Percentiles rank a stretch among this genome's conserved stretches.
Evolutionary conservation across 805 yeast genomes (phyloP).

Genomic region (Candida glaebosa): DNA sequence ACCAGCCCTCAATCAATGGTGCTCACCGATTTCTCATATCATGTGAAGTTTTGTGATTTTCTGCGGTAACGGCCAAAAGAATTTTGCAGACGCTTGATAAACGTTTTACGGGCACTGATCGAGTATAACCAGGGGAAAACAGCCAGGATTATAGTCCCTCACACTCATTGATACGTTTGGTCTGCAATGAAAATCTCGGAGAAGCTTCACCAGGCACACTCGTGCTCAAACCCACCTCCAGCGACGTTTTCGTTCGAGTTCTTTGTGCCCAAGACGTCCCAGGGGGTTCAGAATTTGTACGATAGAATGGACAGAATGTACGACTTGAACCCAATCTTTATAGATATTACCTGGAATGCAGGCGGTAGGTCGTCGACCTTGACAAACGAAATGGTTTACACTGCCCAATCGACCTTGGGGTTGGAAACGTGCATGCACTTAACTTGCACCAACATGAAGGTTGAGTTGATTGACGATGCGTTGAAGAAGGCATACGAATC

Average conservation of each 20-base stretch:
- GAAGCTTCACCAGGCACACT: constrained; percentile 41
- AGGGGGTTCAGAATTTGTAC: constrained; percentile 93
- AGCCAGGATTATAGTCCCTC: neutral
- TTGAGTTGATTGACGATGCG: constrained; percentile 77
- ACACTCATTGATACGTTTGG: neutral
- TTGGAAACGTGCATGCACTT: constrained; percentile 97
- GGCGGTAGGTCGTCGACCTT: constrained; percentile 84
- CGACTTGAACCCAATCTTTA: constrained; percentile 82
- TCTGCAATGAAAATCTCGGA: constrained; percentile 38
- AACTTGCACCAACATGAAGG: constrained; percentile 94
- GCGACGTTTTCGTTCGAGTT: constrained; percentile 93
- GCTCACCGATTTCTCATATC: too few relatives aligned
- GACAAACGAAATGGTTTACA: constrained; percentile 89
- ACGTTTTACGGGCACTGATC: neutral
- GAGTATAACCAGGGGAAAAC: neutral
- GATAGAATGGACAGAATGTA: constrained; percentile 98
- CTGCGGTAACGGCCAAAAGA: neutral
- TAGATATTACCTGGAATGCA: constrained; percentile 98
- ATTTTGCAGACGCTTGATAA: neutral
- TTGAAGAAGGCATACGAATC: constrained; percentile 78
- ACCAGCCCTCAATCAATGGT: too few relatives aligned
- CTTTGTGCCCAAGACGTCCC: constrained; percentile 95
- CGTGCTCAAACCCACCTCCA: constrained; percentile 36
- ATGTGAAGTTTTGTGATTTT: constrained; percentile 1
- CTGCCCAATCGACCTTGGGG: constrained; percentile 86